These are phyloP conservation scores for Ceratobasidium sp. DNA, from an alignment of 1,284 basidiomycete species.

Conservation along the genomic window DNA sequence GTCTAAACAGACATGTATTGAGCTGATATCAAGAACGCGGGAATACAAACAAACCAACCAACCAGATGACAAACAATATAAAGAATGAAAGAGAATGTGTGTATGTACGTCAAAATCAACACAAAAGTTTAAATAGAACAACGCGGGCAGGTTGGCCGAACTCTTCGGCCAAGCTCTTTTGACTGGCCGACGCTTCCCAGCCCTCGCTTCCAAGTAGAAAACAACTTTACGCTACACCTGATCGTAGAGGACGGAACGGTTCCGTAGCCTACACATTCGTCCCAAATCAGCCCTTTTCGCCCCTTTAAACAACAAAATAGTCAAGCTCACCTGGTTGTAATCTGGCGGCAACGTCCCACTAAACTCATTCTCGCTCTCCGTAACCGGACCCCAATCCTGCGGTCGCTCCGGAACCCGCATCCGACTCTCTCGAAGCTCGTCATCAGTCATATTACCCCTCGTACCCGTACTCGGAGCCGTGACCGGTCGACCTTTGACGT, in stretches of 20 bases:
- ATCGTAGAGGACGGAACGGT: not conserved
- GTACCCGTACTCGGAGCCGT: not conserved
- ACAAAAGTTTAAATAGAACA: not conserved
- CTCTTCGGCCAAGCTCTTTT: too few species aligned
- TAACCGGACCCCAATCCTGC: slow-evolving; percentile 29
- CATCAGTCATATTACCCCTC: slow-evolving; percentile 16
- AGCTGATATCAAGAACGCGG: too few species aligned
- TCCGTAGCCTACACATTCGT: slow-evolving; percentile 18
- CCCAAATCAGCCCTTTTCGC: not conserved
- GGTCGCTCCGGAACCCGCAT: slow-evolving; percentile 25
- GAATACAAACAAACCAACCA: too few species aligned
- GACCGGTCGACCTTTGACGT: slow-evolving; percentile 7
- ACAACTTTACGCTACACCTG: not conserved
- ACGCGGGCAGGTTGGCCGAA: not conserved
- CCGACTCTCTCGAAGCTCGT: slow-evolving; percentile 22
- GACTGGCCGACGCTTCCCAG: too few species aligned
- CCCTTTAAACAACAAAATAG: too few species aligned
- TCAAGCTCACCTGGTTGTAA: slow-evolving; percentile 16
- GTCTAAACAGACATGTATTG: too few species aligned
- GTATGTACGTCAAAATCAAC: not conserved
- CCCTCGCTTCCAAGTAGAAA: too few species aligned
- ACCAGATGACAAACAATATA: not conserved
- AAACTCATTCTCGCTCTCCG: not conserved
- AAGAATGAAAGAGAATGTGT: not conserved
- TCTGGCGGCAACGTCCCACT: slow-evolving; percentile 15